These are phyloP conservation scores for Cornus controversa DNA, from an alignment of 148 eudicot genomes.

Conservation along the genomic window DNA sequence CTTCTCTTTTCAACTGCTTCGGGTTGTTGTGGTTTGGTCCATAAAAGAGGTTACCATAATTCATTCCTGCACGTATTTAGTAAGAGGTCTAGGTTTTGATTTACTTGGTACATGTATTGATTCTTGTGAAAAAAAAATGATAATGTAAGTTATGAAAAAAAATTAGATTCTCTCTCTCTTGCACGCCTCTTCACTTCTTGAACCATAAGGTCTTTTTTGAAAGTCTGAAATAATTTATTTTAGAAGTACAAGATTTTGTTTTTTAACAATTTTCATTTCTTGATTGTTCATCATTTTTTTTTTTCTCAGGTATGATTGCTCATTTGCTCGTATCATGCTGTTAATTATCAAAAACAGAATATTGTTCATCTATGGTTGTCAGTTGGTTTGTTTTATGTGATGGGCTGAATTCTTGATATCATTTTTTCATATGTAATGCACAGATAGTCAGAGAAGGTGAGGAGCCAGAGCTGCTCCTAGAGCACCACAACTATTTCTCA, in stretches of 20 bases:
- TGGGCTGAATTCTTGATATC: background rate
- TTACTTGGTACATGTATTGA: background rate
- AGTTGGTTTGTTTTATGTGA: background rate
- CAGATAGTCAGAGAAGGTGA: slow-evolving; percentile 19
- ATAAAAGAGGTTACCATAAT: background rate
- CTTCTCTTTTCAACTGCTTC: background rate
- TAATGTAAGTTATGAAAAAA: background rate
- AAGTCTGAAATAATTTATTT: no score
- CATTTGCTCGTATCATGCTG: no score
- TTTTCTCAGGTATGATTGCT: no score
- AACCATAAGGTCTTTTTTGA: no score
- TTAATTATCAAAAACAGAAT: background rate
- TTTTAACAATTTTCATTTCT: no score
- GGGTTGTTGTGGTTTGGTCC: background rate
- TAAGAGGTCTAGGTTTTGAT: background rate
- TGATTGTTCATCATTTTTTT: background rate
- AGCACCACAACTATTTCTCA: slow-evolving; percentile 14
- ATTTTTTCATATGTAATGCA: background rate
- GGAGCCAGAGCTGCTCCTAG: slow-evolving; percentile 19
- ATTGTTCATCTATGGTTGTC: background rate
- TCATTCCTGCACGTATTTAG: background rate
- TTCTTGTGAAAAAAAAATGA: background rate
- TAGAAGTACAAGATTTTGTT: no score
- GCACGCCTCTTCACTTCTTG: background rate
- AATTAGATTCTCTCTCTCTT: background rate